Evolutionary conservation across 179 eudicot genomes (phyloP).

Genomic region (Gypsophila paniculata): DNA sequence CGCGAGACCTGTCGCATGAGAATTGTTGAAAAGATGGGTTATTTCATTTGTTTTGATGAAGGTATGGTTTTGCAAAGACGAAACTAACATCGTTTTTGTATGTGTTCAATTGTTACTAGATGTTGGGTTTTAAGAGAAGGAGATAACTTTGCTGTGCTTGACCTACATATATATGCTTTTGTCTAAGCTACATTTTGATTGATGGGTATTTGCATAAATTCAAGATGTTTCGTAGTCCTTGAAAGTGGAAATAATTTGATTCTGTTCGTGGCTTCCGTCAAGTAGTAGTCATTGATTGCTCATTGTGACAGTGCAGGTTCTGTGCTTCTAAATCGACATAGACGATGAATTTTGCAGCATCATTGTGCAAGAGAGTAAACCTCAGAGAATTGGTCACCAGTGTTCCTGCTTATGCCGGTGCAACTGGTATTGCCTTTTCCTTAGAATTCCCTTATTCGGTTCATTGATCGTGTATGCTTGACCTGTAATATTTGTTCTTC

Average conservation of each 20-base stretch:
- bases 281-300: neutral
- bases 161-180: too few relatives aligned
- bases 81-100: neutral
- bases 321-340: neutral
- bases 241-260: neutral
- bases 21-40: too few relatives aligned
- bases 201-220: neutral
- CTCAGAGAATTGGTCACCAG: conserved; percentile 43
- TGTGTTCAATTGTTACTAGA: neutral
- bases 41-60: neutral
- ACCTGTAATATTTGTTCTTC: conserved; percentile 2
- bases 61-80: too few relatives aligned
- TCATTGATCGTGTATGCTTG: neutral
- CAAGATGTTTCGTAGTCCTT: neutral
- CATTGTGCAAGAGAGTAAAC: conserved; percentile 44
- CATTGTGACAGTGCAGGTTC: neutral
- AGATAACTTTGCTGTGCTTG: too few relatives aligned
- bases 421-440: conserved; percentile 34
- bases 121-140: too few relatives aligned
- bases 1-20: too few relatives aligned
- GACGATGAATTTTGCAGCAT: conserved; percentile 53
- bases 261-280: neutral
- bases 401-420: conserved; percentile 46
- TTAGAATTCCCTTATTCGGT: neutral
- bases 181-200: too few relatives aligned